These are phyloP conservation scores for Rhodotorula taiwanensis DNA, from an alignment of 768 basidiomycete genomes.

Conservation along the genomic window DNA sequence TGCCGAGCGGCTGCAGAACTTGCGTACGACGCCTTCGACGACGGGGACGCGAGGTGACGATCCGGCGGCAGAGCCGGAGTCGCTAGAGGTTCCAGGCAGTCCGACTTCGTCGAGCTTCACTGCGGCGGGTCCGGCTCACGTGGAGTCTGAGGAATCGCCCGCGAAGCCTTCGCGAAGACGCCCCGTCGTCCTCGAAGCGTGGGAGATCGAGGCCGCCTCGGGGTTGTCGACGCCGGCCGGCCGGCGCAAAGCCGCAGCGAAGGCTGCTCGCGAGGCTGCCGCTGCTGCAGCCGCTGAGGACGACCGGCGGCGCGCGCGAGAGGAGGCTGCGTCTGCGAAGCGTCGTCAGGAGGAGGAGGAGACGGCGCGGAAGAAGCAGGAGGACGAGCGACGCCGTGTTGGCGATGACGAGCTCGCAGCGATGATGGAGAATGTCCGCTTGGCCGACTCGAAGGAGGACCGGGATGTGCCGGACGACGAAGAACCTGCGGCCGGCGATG, in stretches of 20 bases:
- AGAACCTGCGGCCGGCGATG: too few relatives aligned
- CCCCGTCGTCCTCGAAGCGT: conserved; percentile 19
- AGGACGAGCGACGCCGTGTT: not conserved
- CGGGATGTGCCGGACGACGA: not conserved
- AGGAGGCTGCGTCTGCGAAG: not conserved
- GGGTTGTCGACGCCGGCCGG: conserved; percentile 20
- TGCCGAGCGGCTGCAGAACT: not conserved
- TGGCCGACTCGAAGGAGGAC: not conserved
- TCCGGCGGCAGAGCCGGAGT: not conserved
- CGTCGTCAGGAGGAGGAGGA: not conserved
- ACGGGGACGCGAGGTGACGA: not conserved
- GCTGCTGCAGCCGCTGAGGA: not conserved
- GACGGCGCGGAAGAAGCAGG: not conserved
- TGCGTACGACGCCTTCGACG: too few relatives aligned
- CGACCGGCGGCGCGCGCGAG: not conserved
- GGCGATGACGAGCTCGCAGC: not conserved
- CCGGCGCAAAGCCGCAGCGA: conserved; percentile 13
- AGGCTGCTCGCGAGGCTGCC: conserved; percentile 7
- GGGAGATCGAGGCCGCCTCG: conserved; percentile 28
- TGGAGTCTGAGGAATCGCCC: not conserved
- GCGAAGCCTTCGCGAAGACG: not conserved
- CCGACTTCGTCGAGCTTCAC: too few relatives aligned
- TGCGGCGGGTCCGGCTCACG: not conserved
- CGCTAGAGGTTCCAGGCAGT: not conserved
- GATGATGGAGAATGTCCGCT: not conserved